Conservation (phyloP, 2,329 filamentous ascomycete species). For the Neopestalotiopsis clavispora region DNA sequence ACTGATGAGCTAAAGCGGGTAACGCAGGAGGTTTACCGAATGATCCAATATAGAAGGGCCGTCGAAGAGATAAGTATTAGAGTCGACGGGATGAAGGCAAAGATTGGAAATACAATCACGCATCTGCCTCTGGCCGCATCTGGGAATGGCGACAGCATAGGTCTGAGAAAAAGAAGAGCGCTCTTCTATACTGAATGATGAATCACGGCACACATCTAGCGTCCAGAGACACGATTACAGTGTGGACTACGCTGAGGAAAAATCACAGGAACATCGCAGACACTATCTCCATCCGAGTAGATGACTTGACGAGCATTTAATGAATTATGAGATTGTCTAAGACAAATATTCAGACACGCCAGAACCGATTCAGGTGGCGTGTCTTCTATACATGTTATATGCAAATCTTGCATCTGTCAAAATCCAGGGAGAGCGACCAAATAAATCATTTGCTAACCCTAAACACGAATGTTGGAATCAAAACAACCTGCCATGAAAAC, state of each 20-base stretch:
- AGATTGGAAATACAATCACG: conserved; percentile 74
- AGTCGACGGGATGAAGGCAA: conserved; percentile 70
- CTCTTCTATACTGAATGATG: neutral
- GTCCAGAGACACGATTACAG: neutral
- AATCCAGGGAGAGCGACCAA: neutral
- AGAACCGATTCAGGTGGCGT: neutral
- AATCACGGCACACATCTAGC: neutral
- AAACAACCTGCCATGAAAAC: neutral
- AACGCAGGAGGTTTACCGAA: conserved; percentile 39
- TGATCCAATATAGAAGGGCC: conserved; percentile 25
- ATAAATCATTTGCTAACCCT: neutral
- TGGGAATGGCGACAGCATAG: neutral
- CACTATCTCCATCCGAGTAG: too few relatives aligned
- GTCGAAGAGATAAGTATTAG: conserved; percentile 51
- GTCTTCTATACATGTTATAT: neutral
- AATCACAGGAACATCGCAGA: too few relatives aligned
- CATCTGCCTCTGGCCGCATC: conserved; percentile 44
- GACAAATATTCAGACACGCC: neutral
- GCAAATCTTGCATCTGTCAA: neutral
- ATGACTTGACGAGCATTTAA: neutral
- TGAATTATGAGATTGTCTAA: neutral
- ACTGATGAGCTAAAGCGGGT: conserved; percentile 44
- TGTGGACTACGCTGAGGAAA: neutral
- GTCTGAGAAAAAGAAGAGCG: neutral
- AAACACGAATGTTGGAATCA: neutral